These are phyloP conservation scores for Kodamaea leandrae DNA, from an alignment of 805 yeast genomes.

Conservation along the genomic window DNA sequence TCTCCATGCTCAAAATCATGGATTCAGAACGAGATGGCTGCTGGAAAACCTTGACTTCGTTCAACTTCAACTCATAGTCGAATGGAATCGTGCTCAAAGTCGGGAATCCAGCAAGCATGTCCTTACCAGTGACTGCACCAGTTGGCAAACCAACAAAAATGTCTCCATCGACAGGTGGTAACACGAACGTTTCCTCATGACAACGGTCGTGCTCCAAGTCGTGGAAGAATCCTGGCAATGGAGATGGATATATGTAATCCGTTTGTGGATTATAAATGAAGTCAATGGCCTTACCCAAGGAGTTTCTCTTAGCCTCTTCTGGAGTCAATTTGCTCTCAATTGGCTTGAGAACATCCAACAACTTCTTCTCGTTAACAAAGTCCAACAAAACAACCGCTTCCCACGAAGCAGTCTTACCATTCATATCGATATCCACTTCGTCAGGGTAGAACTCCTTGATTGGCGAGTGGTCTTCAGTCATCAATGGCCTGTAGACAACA, in stretches of 20 bases:
- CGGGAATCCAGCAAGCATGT: constrained; percentile 87
- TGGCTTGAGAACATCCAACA: constrained; percentile 71
- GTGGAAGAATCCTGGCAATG: constrained; percentile 71
- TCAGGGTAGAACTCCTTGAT: constrained; percentile 87
- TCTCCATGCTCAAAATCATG: constrained; percentile 61
- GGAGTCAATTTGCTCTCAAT: constrained; percentile 57
- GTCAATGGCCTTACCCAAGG: constrained; percentile 65
- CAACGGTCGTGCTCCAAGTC: constrained; percentile 82
- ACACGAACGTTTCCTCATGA: constrained; percentile 53
- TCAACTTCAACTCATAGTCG: constrained; percentile 49
- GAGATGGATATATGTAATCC: constrained; percentile 64
- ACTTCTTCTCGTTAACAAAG: constrained; percentile 81
- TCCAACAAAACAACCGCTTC: constrained; percentile 93
- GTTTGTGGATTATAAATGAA: constrained; percentile 78
- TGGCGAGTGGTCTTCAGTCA: constrained; percentile 85
- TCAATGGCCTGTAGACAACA: constrained; percentile 66
- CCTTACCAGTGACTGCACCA: constrained; percentile 68
- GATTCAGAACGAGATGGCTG: constrained; percentile 83
- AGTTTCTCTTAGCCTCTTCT: constrained; percentile 72
- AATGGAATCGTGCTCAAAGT: constrained; percentile 70
- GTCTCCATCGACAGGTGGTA: constrained; percentile 45
- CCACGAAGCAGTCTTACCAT: constrained; percentile 96
- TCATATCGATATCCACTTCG: constrained; percentile 83
- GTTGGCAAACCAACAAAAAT: constrained; percentile 56
- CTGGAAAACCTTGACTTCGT: constrained; percentile 75